These are phyloP conservation scores for Ambispora gerdemannii DNA, from an alignment of 192 early-diverging fungal genomes.

Conservation along the genomic window DNA sequence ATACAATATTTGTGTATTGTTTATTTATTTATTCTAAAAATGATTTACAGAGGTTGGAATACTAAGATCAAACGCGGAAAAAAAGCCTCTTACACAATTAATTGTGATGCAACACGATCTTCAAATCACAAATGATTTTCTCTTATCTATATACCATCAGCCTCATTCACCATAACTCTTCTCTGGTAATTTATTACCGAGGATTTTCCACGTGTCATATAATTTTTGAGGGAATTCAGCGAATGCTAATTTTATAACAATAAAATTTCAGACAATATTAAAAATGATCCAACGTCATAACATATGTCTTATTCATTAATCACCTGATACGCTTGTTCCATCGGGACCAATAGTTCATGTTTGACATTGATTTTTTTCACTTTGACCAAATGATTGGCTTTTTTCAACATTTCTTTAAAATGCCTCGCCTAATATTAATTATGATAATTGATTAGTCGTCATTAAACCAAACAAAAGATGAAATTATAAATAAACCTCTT, in stretches of 20 bases:
- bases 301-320: background rate
- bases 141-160: no score
- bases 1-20: no score
- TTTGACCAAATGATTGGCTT: constrained; percentile 57
- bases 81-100: no score
- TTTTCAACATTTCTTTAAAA: constrained; percentile 70
- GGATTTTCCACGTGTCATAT: background rate
- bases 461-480: background rate
- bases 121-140: no score
- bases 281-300: background rate
- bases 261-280: background rate
- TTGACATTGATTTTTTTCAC: constrained; percentile 54
- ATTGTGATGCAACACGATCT: no score
- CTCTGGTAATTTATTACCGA: background rate
- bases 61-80: no score
- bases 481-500: constrained; percentile 41
- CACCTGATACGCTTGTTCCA: constrained; percentile 19
- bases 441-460: background rate
- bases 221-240: constrained; percentile 20
- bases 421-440: constrained; percentile 41
- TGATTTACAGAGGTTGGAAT: no score
- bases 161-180: background rate
- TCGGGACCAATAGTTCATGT: background rate
- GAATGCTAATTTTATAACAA: constrained; percentile 14
- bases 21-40: no score